phyloP scores from a whole-genome alignment of 1,284 basidiomycete species.

The Anthracocystis setariae region DNA sequence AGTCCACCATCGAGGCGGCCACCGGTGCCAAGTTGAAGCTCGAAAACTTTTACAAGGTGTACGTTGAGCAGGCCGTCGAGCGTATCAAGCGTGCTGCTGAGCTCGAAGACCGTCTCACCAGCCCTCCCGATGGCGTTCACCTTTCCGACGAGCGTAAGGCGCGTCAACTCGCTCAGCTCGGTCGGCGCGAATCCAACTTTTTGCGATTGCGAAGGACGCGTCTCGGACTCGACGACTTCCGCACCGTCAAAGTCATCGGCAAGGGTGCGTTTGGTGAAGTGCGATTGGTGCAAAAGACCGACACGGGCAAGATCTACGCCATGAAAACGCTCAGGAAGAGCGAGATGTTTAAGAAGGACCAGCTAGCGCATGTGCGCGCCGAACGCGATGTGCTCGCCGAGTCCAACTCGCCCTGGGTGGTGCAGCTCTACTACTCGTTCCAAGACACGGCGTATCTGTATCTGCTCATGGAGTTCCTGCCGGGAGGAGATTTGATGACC shows the following conservation, averaged over 20 bases:
- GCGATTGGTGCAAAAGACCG: constrained; percentile 92
- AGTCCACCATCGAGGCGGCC: constrained; percentile 87
- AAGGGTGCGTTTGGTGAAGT: constrained; percentile 99
- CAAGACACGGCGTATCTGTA: constrained; percentile 96
- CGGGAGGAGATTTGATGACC: constrained; percentile 95
- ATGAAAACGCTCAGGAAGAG: constrained; percentile 99
- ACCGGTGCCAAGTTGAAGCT: constrained; percentile 96
- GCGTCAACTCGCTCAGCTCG: constrained; percentile 87
- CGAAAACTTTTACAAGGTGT: constrained; percentile 96
- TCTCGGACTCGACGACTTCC: constrained; percentile 91
- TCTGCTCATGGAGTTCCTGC: constrained; percentile 98
- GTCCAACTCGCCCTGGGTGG: constrained; percentile 97
- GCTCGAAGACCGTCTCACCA: constrained; percentile 82
- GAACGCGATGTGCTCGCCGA: constrained; percentile 97
- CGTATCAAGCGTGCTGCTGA: constrained; percentile 90
- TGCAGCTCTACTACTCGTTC: constrained; percentile 98
- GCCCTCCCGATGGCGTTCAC: constrained; percentile 56
- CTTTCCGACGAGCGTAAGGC: constrained; percentile 82
- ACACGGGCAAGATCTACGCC: constrained; percentile 97
- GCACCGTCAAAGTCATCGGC: constrained; percentile 97
- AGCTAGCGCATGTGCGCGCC: constrained; percentile 98
- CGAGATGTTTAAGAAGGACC: constrained; percentile 98
- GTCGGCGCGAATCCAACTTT: constrained; percentile 82
- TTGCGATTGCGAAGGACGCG: constrained; percentile 89
- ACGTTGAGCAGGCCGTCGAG: constrained; percentile 89